Evolutionary conservation across 495 filamentous ascomycete genomes (phyloP), one percentile per base, ranked within the genome.

Genomic region (Aspergillus campestris): DNA sequence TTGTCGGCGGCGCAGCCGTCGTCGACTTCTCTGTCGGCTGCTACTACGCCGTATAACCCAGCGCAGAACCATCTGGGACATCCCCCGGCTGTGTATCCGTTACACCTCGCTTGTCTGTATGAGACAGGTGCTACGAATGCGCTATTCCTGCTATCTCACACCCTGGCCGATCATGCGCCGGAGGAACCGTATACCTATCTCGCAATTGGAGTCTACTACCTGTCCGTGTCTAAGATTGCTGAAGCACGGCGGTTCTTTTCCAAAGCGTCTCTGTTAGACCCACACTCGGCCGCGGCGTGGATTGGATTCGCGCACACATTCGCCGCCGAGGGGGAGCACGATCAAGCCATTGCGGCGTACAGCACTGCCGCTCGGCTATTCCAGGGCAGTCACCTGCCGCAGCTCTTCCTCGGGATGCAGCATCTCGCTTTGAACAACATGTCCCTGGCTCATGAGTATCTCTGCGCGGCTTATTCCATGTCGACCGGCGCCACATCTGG

Each of bases 241-340:
- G 92, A 99, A 64, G 89, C 92, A 4, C 82, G 92, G 1, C 82
- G 89, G 10, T 97, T 88, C 69, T 99, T 99, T 66, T 91, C 86
- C 48, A 99, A 99, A 72, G 86, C 92, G 9, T 89, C 83, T 51
- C 84, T 95, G 75, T 86, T 99, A 78, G 89, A 99, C 59, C 87
- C 92, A 28, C 92, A 97, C 67, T 97, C 94, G 54, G 94, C 92
- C 5, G 87, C 94, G 5, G 92, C 92, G 33, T 99, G 92, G 92
- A 97, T 99, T 48, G 92, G 92, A 7, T 99, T 99, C 65, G 92
- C 92, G 15, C 92, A 99, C 69, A 99, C 94, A 0, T 99, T 99
- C 60, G 94, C 92, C n/a, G 91, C 91, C n/a, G 92, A 99, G 65
- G 92, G 94, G 43, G 92, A 99, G 65, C 89, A 97, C 65, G 92